phyloP scores from a whole-genome alignment of 225 moss, liverwort and hornwort genomes.

The Physcomitrellopsis africana region DNA sequence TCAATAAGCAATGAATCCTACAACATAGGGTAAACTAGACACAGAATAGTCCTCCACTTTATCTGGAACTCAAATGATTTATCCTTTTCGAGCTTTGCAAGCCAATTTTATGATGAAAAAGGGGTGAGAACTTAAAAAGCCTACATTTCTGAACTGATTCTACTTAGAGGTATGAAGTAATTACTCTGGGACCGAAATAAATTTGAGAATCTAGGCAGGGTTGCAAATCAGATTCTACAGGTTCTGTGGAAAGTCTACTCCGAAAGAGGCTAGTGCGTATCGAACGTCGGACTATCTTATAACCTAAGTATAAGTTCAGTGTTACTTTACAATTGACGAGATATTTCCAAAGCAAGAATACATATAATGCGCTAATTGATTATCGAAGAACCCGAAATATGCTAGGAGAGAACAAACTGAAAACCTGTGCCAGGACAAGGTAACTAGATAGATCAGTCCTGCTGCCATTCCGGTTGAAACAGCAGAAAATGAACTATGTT shows the following conservation, averaged over 20 bases:
- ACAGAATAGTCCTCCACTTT: neutral
- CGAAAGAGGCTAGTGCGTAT: no score
- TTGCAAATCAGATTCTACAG: no score
- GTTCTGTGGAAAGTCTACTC: no score
- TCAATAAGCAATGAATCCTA: neutral
- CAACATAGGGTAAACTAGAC: neutral
- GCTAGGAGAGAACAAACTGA: neutral
- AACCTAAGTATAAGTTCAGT: no score
- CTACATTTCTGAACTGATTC: neutral
- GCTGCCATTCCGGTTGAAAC: no score
- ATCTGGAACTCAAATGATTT: no score
- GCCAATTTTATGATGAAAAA: conserved; percentile 1
- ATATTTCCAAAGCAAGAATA: neutral
- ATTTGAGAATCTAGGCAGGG: no score
- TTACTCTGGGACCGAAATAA: no score
- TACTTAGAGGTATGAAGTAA: no score
- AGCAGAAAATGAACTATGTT: no score
- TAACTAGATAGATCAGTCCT: neutral
- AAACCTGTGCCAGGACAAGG: neutral
- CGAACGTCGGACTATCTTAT: no score
- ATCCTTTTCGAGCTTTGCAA: neutral
- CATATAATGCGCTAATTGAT: neutral
- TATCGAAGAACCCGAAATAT: neutral
- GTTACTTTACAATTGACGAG: neutral
- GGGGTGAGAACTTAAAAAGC: neutral